These are phyloP conservation scores for Entoloma clypeatum DNA, from an alignment of 1,284 basidiomycete genomes.

Conservation along the genomic window DNA sequence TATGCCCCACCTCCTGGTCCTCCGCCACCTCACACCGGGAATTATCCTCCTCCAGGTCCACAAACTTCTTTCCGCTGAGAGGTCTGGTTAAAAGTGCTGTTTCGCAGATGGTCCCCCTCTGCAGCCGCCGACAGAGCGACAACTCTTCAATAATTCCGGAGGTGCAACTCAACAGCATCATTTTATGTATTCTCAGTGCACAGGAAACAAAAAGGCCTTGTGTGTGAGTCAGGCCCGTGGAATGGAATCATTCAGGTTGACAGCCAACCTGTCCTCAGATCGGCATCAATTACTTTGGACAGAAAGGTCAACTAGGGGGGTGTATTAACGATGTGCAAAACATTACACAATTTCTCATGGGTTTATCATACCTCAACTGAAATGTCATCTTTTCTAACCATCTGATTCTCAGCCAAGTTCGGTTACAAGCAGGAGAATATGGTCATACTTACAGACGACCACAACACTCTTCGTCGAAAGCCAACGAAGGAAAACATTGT, in stretches of 20 bases:
- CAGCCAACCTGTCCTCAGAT: conserved; percentile 40
- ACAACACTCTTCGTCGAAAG: conserved; percentile 53
- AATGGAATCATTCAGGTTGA: no score
- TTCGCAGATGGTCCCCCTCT: conserved; percentile 41
- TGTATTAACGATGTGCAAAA: conserved; percentile 90
- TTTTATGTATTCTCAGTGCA: conserved; percentile 87
- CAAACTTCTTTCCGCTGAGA: not conserved
- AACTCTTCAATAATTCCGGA: conserved; percentile 51
- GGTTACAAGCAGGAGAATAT: conserved; percentile 80
- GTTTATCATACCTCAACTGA: conserved; percentile 37
- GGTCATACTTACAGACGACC: conserved; percentile 83
- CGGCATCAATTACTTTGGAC: conserved; percentile 81
- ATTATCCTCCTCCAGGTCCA: conserved; percentile 8
- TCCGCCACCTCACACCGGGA: conserved; percentile 16
- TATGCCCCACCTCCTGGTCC: conserved; percentile 32
- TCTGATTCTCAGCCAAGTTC: conserved; percentile 45
- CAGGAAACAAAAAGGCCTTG: conserved; percentile 75
- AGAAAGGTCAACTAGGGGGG: conserved; percentile 61
- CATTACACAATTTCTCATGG: conserved; percentile 67
- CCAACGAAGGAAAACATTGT: conserved; percentile 87
- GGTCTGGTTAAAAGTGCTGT: conserved; percentile 9
- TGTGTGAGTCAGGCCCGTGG: conserved; percentile 56
- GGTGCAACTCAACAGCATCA: conserved; percentile 51
- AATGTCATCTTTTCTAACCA: not conserved
- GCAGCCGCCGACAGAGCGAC: conserved; percentile 58